phyloP scores from a whole-genome alignment of 2,329 filamentous ascomycete genomes.

The Chrysosphaeria jannelii region DNA sequence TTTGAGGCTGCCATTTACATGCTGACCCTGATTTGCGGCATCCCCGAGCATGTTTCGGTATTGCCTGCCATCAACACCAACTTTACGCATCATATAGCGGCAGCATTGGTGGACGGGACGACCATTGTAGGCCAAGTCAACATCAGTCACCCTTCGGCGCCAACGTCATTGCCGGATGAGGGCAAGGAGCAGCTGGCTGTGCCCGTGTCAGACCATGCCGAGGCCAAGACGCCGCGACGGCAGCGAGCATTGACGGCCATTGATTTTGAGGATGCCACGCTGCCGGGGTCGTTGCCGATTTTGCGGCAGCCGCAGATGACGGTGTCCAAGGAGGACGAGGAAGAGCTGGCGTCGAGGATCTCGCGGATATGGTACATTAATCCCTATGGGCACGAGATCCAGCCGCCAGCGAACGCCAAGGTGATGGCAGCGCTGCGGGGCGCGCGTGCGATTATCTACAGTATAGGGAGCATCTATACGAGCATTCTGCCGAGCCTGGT shows the following conservation, averaged over 20 bases:
- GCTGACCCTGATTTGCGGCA: slow-evolving; percentile 59
- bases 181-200: neutral
- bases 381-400: slow-evolving; percentile 89
- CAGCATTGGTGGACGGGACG: slow-evolving; percentile 43
- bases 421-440: slow-evolving; percentile 36
- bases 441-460: slow-evolving; percentile 51
- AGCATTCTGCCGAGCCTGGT: slow-evolving; percentile 63
- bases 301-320: slow-evolving; percentile 54
- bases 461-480: slow-evolving; percentile 82
- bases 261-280: slow-evolving; percentile 53
- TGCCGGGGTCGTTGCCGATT: slow-evolving; percentile 52
- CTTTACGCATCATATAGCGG: slow-evolving; percentile 83
- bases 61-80: slow-evolving; percentile 84
- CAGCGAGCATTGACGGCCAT: slow-evolving; percentile 17
- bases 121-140: slow-evolving; percentile 76
- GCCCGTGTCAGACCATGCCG: neutral
- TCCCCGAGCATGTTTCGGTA: slow-evolving; percentile 46
- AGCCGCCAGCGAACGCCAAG: slow-evolving; percentile 53
- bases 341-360: slow-evolving; percentile 51
- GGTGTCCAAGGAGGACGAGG: slow-evolving; percentile 48
- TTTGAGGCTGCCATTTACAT: slow-evolving; percentile 86
- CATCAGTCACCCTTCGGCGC: slow-evolving; percentile 55
- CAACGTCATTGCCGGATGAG: slow-evolving; percentile 18
- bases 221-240: slow-evolving; percentile 3
- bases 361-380: slow-evolving; percentile 89